Evolutionary conservation across 345 rosid genomes (phyloP).

Genomic region (Trapa bicornis): DNA sequence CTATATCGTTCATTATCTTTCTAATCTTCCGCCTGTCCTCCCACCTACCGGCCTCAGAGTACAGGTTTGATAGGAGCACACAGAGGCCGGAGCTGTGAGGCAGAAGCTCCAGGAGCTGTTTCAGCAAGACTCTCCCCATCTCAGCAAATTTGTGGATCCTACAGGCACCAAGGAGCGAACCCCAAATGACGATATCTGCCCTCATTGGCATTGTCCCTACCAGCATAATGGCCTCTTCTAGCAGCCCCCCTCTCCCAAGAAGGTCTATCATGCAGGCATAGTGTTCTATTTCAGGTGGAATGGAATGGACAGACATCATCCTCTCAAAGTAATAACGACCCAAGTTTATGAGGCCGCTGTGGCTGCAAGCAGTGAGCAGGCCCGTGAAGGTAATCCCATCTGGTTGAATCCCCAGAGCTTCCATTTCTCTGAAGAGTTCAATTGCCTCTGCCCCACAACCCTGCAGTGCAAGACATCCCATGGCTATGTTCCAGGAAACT

Average conservation of each 20-base stretch:
- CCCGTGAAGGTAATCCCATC: conserved; percentile 26
- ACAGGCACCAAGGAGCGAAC: conserved; percentile 25
- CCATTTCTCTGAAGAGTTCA: conserved; percentile 19
- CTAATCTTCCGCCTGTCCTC: conserved; percentile 20
- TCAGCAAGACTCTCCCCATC: conserved; percentile 12
- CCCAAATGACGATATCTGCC: conserved; percentile 27
- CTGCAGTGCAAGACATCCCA: conserved; percentile 22
- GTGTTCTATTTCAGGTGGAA: conserved; percentile 23
- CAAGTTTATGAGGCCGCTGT: conserved; percentile 21
- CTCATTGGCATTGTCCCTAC: conserved; percentile 21
- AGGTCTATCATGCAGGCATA: conserved; percentile 28
- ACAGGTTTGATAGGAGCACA: conserved; percentile 25
- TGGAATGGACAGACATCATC: conserved; percentile 13
- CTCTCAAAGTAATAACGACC: conserved; percentile 17
- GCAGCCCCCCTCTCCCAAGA: conserved; percentile 23
- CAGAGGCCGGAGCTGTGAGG: conserved; percentile 22
- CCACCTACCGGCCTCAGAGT: conserved; percentile 18
- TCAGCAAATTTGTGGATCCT: conserved; percentile 13
- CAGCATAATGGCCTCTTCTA: conserved; percentile 20
- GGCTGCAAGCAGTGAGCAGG: conserved; percentile 33
- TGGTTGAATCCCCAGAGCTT: conserved; percentile 13
- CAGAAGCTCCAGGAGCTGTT: conserved; percentile 16
- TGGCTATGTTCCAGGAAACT: conserved; percentile 25
- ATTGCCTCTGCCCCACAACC: conserved; percentile 20
- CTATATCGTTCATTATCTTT: conserved; percentile 17